Conservation (phyloP, 129 eudicot genomes). For the Artemisia argyi region DNA sequence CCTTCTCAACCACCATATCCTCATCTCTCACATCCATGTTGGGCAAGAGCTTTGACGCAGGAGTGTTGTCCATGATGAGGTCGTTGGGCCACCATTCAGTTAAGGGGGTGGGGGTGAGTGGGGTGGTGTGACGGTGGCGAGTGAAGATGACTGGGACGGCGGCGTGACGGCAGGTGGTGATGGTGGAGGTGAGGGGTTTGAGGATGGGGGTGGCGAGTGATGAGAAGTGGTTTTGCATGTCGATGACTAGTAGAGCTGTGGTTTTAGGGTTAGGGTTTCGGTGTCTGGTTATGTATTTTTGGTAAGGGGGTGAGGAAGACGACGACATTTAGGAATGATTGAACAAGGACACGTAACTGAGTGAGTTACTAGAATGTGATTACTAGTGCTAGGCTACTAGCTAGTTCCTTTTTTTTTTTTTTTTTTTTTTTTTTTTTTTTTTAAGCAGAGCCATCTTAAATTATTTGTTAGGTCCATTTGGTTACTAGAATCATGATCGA, state of each 20-base stretch:
- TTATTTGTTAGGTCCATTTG: too few species aligned
- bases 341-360: too few species aligned
- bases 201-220: conserved; percentile 63
- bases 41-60: conserved; percentile 55
- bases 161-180: conserved; percentile 64
- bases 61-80: conserved; percentile 72
- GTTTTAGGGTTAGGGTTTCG: conserved; percentile 67
- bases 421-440: too few species aligned
- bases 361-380: too few species aligned
- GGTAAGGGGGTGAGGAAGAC: conserved; percentile 35
- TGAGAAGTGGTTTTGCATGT: conserved; percentile 78
- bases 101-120: conserved; percentile 55
- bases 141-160: conserved; percentile 81
- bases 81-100: conserved; percentile 87
- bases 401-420: too few species aligned
- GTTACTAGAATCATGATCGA: too few species aligned
- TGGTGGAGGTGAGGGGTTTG: conserved; percentile 55
- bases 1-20: conserved; percentile 62
- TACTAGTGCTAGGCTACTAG: too few species aligned
- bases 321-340: not conserved
- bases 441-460: too few species aligned
- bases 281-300: conserved; percentile 52
- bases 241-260: conserved; percentile 69
- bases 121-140: conserved; percentile 91
- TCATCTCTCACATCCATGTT: conserved; percentile 42